These are phyloP conservation scores for Podosphaera leucotricha DNA, from an alignment of 2,329 filamentous ascomycete genomes.

Conservation along the genomic window DNA sequence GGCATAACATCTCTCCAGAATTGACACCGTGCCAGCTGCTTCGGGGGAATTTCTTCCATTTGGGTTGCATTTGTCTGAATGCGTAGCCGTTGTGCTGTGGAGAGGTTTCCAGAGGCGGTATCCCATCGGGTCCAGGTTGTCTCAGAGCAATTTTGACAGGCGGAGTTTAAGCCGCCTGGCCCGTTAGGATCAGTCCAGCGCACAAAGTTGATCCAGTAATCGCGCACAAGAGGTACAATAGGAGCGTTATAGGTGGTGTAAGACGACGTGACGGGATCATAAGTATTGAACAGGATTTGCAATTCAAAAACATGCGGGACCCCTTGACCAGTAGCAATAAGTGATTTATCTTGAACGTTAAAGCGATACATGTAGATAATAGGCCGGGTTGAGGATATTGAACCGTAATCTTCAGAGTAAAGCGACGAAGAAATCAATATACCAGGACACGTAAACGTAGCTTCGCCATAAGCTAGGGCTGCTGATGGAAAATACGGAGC, in stretches of 20 bases:
- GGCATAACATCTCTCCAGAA: conserved; percentile 1
- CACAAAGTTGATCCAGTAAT: conserved; percentile 11
- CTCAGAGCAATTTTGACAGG: not conserved
- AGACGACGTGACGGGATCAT: conserved; percentile 7
- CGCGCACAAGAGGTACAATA: conserved; percentile 5
- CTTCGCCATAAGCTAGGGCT: conserved; percentile 6
- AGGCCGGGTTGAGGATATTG: not conserved
- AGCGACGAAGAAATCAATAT: conserved; percentile 1
- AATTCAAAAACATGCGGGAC: conserved; percentile 29
- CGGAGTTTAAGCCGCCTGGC: not conserved
- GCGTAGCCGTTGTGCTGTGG: not conserved
- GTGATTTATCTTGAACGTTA: conserved; percentile 33
- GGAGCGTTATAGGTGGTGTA: conserved; percentile 3
- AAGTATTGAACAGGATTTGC: conserved; percentile 17
- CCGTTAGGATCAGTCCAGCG: conserved; percentile 8
- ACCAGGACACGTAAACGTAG: conserved; percentile 1
- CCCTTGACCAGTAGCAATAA: conserved; percentile 29
- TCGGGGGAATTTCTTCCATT: not conserved
- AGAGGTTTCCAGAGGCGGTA: not conserved
- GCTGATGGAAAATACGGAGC: conserved; percentile 24
- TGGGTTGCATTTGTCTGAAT: conserved; percentile 1
- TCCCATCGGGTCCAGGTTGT: not conserved
- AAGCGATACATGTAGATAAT: not conserved
- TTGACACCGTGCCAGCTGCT: not conserved
- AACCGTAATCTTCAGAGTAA: not conserved